phyloP scores from a whole-genome alignment of 1,284 basidiomycete genomes.

The Cutaneotrichosporon cutaneum region DNA sequence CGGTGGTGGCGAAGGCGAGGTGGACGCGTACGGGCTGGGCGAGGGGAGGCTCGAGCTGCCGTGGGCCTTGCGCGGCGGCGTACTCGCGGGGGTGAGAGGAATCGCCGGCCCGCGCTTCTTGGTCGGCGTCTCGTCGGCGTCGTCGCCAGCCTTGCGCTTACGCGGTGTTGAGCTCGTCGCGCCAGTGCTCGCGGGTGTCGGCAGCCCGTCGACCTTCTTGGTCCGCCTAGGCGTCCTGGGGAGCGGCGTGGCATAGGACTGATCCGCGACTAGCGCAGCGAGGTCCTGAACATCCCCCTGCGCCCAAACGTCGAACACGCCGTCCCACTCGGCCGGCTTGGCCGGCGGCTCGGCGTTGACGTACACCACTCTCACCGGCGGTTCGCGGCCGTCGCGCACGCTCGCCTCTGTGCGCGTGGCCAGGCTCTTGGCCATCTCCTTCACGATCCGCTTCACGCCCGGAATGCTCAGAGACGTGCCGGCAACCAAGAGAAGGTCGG shows the following conservation, averaged over 20 bases:
- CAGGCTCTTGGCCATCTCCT: conserved; percentile 83
- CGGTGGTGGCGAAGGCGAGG: conserved; percentile 7
- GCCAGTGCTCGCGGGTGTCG: background rate
- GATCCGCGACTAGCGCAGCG: conserved; percentile 52
- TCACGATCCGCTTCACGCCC: conserved; percentile 87
- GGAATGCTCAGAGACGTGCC: conserved; percentile 87
- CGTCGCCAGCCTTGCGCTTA: conserved; percentile 8
- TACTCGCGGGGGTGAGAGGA: conserved; percentile 16
- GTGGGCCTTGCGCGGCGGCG: conserved; percentile 8
- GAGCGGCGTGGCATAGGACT: conserved; percentile 13
- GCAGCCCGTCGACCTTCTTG: conserved; percentile 2
- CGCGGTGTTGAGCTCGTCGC: background rate
- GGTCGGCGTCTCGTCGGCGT: conserved; percentile 5
- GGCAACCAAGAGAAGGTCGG: conserved; percentile 80
- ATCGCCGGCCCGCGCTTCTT: background rate
- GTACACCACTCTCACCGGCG: conserved; percentile 70
- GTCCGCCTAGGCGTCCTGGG: conserved; percentile 13
- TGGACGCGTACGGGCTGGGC: background rate
- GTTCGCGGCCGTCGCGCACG: conserved; percentile 27
- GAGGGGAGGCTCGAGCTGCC: background rate
- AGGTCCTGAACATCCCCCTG: conserved; percentile 84
- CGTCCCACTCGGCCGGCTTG: conserved; percentile 82
- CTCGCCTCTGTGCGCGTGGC: conserved; percentile 38
- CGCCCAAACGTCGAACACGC: conserved; percentile 87
- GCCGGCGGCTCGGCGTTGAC: conserved; percentile 87